Evolutionary conservation across 495 filamentous ascomycete genomes (phyloP).

Genomic region (Neurospora sublineolata): DNA sequence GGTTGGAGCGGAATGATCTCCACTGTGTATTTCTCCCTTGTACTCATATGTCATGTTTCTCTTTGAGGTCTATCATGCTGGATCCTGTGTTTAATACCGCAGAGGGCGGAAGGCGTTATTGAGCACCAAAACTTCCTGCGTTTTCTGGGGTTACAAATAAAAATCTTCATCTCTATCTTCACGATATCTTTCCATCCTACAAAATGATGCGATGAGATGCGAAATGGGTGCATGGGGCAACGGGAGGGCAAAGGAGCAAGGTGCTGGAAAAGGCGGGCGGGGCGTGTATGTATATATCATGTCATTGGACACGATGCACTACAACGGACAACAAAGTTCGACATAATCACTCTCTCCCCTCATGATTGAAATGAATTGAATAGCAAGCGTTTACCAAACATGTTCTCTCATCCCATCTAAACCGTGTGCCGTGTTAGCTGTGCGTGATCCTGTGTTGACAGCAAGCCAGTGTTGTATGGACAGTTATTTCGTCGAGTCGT

Average conservation of each 20-base stretch:
- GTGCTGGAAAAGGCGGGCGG: background rate
- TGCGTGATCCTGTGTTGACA: background rate
- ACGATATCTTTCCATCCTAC: constrained; percentile 7
- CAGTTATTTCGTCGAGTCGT: background rate
- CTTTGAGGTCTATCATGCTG: constrained; percentile 14
- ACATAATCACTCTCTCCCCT: background rate
- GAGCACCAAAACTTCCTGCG: constrained; percentile 33
- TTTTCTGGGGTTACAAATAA: constrained; percentile 14
- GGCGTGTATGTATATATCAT: background rate
- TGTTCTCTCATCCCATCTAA: no score
- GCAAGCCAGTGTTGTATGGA: background rate
- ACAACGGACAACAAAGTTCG: background rate
- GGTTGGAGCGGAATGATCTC: constrained; percentile 19
- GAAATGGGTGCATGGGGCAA: background rate
- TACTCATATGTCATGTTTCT: constrained; percentile 32
- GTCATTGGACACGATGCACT: background rate
- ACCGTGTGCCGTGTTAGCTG: background rate
- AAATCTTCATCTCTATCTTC: constrained; percentile 13
- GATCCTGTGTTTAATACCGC: constrained; percentile 25
- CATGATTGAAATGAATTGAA: background rate
- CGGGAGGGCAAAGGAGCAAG: background rate
- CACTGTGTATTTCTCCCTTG: constrained; percentile 27
- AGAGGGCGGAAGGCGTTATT: constrained; percentile 37
- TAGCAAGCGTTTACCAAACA: background rate
- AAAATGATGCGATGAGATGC: background rate